Percentiles rank a stretch among this genome's conserved stretches.
phyloP scores from a whole-genome alignment of 2,329 filamentous ascomycete species.

The Aureobasidium musti region DNA sequence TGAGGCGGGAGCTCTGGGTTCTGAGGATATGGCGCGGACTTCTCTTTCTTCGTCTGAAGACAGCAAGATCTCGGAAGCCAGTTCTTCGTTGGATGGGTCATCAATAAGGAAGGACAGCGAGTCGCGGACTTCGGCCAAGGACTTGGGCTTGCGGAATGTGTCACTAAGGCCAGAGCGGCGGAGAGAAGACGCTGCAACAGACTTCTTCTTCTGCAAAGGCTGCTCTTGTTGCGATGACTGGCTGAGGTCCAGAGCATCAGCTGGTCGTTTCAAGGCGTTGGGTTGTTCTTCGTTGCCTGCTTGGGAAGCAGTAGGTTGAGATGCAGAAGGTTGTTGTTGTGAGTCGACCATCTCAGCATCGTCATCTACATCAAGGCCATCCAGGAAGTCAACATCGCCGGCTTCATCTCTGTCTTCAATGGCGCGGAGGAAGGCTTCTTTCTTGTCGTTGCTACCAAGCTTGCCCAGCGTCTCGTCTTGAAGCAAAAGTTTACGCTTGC shows the following conservation, averaged over 20 bases:
- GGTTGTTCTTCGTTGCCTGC: constrained; percentile 14
- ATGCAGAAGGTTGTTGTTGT: constrained; percentile 36
- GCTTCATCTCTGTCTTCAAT: constrained; percentile 75
- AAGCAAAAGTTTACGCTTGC: constrained; percentile 86
- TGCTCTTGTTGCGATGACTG: constrained; percentile 9
- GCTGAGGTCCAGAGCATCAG: constrained; percentile 15
- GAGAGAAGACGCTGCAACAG: not conserved
- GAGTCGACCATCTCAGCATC: constrained; percentile 46
- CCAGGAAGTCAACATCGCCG: constrained; percentile 72
- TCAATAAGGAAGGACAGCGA: constrained; percentile 83
- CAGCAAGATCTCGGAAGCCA: constrained; percentile 47
- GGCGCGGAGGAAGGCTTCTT: constrained; percentile 83
- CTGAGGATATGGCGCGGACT: constrained; percentile 42
- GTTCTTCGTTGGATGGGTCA: constrained; percentile 58
- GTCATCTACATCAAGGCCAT: constrained; percentile 54
- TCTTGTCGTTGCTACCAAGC: constrained; percentile 74
- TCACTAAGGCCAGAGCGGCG: constrained; percentile 39
- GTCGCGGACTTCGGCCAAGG: constrained; percentile 77
- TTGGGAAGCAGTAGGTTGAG: constrained; percentile 4
- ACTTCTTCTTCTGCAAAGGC: constrained; percentile 12
- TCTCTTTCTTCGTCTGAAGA: constrained; percentile 46
- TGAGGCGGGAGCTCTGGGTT: constrained; percentile 44
- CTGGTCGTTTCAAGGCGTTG: constrained; percentile 42
- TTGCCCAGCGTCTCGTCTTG: constrained; percentile 75
- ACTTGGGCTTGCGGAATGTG: constrained; percentile 63